Evolutionary conservation across 83 land plant species (phyloP), one percentile per base, ranked within the genome.

Genomic region (Picea engelmannii): DNA sequence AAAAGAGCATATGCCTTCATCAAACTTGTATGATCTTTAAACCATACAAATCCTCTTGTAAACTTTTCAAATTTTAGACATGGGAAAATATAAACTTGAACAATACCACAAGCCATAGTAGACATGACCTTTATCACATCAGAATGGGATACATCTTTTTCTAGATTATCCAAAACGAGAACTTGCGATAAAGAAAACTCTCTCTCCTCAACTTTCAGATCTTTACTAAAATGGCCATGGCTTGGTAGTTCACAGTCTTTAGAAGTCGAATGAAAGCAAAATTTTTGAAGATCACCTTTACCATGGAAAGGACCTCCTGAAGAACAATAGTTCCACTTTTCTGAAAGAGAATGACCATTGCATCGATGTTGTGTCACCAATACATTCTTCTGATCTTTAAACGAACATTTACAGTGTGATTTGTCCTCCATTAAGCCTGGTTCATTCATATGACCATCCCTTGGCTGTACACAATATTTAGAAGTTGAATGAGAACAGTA

Each of bases 11-110:
- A 12, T 7, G 55, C 76, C 76, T 71, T 71, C 76, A 71, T 44
- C 76, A 71, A n/a, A 71, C 55, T 71, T 44, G 76, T 49, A n/a
- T 18, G 76, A 71, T 71, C 76, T 44, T 71, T 47, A 18, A 71
- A 71, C 76, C 76, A 71, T 0, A n/a, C 55, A 42, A 71, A 71
- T 2, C 55, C 25, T 71, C 52, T 71, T n/a, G 76, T 71, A 71
- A 71, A n/a, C 0, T n/a, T 47, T 71, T 71, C 76, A 38, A 71
- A 20, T 40, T 71, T 40, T 21, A 40, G 76, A 49, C 20, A 20
- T 44, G 76, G 76, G 1, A 71, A 44, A 71, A 71, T 44, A 42
- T 42, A 20, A 71, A 42, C 76, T 5, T n/a, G 25, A 20, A 44
- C 21, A 71, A 42, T 49, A 42, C 12, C n/a, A 49, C 52, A 42